Base-by-base conservation (phyloP, 768 basidiomycete genomes). In the Boletus reticulatus region DNA sequence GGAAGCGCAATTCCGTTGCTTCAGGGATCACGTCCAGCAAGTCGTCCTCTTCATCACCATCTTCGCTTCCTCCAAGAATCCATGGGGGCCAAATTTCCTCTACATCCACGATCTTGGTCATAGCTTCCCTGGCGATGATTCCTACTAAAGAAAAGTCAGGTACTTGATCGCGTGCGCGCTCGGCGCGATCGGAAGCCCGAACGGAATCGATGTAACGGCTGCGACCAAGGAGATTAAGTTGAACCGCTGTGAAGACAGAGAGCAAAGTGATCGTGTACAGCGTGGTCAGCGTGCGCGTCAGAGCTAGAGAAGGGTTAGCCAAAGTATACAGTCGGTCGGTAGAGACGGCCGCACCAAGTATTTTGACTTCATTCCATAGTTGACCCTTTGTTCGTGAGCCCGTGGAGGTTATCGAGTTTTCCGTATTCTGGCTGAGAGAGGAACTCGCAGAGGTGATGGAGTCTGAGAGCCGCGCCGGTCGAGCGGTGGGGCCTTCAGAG, bases 291-390 rank as follows among this genome's bases (percentile, higher is more conserved):
- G 91, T 87, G 51, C 95, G 80, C 2, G 94, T 96, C 55, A 98
- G 82, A 7, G 93, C 94, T 97, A 55, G 16, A 31, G 11, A 39
- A 57, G 17, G 22, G 16, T 58, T 29, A 59, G 52, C 52, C 50
- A 16, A 46, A 43, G 22, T 17, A 49, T 43, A 42, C 24, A 41
- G n/a, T 17, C 45, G 43, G n/a, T 17, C 45, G 43, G 19, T 11
- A 29, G 51, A 45, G 4, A 39, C 81, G 45, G 65, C 88, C 92
- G 86, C 32, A 95, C 83, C 59, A 3, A 68, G 61, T 37, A 94
- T 82, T 70, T 97, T 98, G 37, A 97, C 81, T 72, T 97, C 93
- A 54, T 86, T 85, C 96, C 96, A 98, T 8, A 98, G 76, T 63
- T 95, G 88, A 2, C 80, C 82, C 67, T 88, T 94, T n/a, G 81